A percentile compares a stretch with the other conserved stretches of the same genome.
Conservation (phyloP, 768 basidiomycete species). For the Boletus eberwhitei region DNA sequence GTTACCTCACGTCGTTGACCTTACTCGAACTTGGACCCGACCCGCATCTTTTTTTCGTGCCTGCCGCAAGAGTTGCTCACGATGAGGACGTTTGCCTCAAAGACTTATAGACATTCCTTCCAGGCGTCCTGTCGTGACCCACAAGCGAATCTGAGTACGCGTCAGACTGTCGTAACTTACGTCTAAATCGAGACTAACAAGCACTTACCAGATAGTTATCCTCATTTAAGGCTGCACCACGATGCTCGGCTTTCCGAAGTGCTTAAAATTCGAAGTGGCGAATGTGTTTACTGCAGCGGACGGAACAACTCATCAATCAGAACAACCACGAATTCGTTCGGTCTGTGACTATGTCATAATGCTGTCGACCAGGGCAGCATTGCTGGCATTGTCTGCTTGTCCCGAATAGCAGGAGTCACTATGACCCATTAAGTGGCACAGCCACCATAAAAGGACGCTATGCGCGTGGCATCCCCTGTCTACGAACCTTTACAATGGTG, state of each 20-base stretch:
- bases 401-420: too few relatives aligned
- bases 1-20: neutral
- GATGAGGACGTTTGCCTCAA: neutral
- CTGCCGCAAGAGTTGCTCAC: neutral
- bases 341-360: neutral
- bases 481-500: slow-evolving; percentile 12
- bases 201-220: neutral
- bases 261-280: too few relatives aligned
- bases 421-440: slow-evolving; percentile 3
- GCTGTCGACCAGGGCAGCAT: neutral
- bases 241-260: neutral
- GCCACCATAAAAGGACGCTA: slow-evolving; percentile 13
- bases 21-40: neutral
- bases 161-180: too few relatives aligned
- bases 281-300: neutral
- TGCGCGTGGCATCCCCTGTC: slow-evolving; percentile 31
- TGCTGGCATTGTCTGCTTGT: too few relatives aligned
- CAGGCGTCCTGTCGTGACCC: neutral
- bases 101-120: too few relatives aligned
- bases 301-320: neutral
- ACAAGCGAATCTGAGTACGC: too few relatives aligned
- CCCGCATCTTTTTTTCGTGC: neutral
- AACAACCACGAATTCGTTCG: neutral
- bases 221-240: neutral
- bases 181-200: neutral